Evolutionary conservation across 805 yeast species (phyloP).

Genomic region (Isabelozyma rhagii): DNA sequence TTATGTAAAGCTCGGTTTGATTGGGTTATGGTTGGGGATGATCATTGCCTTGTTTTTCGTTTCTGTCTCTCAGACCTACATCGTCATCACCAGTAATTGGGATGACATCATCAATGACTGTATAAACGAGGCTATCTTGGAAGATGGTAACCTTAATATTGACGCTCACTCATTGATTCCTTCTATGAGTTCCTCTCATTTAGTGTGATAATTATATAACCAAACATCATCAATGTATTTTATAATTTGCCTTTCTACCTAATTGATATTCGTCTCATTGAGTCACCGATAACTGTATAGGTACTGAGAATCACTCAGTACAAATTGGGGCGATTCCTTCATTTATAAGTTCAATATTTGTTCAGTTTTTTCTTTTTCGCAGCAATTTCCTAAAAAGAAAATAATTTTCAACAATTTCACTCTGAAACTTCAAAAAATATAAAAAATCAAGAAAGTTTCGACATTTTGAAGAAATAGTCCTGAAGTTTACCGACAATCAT

Average conservation of each 20-base stretch:
- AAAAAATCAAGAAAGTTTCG: too few species aligned
- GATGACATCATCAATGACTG: conserved; percentile 37
- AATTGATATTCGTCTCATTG: too few species aligned
- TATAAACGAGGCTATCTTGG: conserved; percentile 40
- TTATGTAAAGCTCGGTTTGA: conserved; percentile 31
- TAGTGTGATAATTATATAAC: conserved; percentile 2
- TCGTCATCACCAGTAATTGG: conserved; percentile 43
- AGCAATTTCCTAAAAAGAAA: neutral
- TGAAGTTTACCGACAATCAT: too few species aligned
- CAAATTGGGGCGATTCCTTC: too few species aligned
- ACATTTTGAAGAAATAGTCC: too few species aligned
- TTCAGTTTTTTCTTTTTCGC: neutral
- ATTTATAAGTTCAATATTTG: neutral
- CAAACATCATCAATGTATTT: too few species aligned
- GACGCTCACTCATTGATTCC: conserved; percentile 32
- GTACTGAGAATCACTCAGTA: too few species aligned
- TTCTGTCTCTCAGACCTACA: conserved; percentile 38
- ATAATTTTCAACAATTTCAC: too few species aligned
- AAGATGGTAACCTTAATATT: conserved; percentile 26
- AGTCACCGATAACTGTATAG: too few species aligned
- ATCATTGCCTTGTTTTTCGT: conserved; percentile 40
- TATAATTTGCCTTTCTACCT: neutral
- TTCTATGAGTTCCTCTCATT: conserved; percentile 20
- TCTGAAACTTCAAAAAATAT: too few species aligned
- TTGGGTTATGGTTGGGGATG: conserved; percentile 51